Base-by-base conservation (phyloP, 208 protist species). In the Acanthamoeba royreba region DNA sequence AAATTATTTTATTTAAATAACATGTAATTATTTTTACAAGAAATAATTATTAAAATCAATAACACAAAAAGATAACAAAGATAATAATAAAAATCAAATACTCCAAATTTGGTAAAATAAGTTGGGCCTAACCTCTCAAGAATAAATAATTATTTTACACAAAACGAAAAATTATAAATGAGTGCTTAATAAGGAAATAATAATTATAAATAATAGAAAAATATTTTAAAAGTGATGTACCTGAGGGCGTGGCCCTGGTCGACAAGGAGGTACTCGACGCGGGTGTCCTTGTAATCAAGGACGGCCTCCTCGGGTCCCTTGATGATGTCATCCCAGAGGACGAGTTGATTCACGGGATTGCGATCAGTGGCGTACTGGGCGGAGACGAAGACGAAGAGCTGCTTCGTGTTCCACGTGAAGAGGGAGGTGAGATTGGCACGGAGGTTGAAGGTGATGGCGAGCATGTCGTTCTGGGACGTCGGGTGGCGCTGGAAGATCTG, bases 361-460 rank as follows among this genome's bases (percentile, higher is more conserved):
- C 46, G 17, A 7, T 47, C 42, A 33, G 77, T 42, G 28, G 40
- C 31, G 77, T 86, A 86, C 77, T 86, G 25, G 13, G 77, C 77
- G 13, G 77, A n/a, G n/a, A 86, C 28, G 46, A 43, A 86, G 31
- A 86, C 77, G 28, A 86, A 86, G 25, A 86, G 77, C 43, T 86
- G 77, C 77, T 86, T 86, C 25, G 77, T 86, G 43, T 86, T 86
- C 77, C 77, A 86, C 25, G 22, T 63, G 28, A 47, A 86, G 45
- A 86, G 77, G 3, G 25, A 28, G 17, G 45, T 45, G 19, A 86
- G 77, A 33, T 86, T 45, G 28, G 77, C 77, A 25, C 53, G 31
- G 46, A 86, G 77, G 35, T 86, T 25, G 46, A 86, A 86, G 8
- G 77, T 86, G 13, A 86, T 19, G 43, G 45, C 46, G 5, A 86